Evolutionary conservation across 495 filamentous ascomycete species (phyloP), one percentile per base, ranked within the genome.

Genomic region (Daldinia vernicosa): DNA sequence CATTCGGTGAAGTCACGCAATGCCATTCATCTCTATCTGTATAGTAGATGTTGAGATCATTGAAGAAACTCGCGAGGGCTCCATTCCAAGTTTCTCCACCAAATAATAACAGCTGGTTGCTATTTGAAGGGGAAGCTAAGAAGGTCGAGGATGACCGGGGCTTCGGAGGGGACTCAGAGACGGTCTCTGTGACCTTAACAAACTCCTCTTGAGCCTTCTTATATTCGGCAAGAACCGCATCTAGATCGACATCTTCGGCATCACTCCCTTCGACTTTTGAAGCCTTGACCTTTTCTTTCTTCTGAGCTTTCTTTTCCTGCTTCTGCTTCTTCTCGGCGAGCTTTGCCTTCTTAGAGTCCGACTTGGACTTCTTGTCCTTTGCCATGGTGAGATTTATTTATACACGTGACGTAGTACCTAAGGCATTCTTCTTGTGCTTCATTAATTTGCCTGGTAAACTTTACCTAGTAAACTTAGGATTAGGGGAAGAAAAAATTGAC

Each of bases 211-310:
- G 95, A 80, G 94, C 79, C 68, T 80, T 83, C 60, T 86, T 88
- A 76, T 97, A 98, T 80, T 95, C 93, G 17, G 93, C 94, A 12
- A 98, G 89, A n/a, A 99, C 93, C n/a, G 90, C 89, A 78, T 99
- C 95, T 45, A 99, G 83, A 80, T 99, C 95, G n/a, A 94, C 89
- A 71, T 97, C 93, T 81, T 97, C 93, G 39, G 83, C 91, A 75
- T 95, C 92, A 77, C 91, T 93, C 75, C 93, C 92, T 26, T 87
- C 89, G 40, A 83, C 74, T 66, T 84, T 84, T 43, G 83, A 74
- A 8, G 74, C 66, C 66, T 87, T 88, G 32, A 77, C 76, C 69
- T 88, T 89, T 43, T 82, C 81, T 65, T 89, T 91, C 77, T 90
- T 90, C 60, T 89, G 86, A 6, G 85, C 86, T 72, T 90, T 86